Evolutionary conservation across 2,329 filamentous ascomycete genomes (phyloP).

Genomic region (Trichoderma brevicompactum): DNA sequence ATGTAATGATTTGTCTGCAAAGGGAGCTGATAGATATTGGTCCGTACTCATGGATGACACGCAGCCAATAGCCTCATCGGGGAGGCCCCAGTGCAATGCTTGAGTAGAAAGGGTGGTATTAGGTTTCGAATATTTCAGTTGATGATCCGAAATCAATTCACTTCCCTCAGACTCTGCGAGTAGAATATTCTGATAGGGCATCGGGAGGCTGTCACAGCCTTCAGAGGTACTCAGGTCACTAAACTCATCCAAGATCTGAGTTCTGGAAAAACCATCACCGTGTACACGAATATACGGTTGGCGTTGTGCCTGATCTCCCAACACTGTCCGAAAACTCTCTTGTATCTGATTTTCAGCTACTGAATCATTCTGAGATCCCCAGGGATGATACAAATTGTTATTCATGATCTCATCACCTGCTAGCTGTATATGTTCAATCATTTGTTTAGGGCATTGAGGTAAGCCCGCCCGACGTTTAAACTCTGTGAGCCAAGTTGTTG

Average conservation of each 20-base stretch:
- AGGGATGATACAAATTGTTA: background rate
- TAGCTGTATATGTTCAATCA: background rate
- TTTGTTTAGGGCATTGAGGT: background rate
- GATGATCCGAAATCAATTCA: background rate
- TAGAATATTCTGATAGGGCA: background rate
- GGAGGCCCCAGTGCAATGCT: conserved; percentile 3
- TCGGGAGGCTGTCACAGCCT: background rate
- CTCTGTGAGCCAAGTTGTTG: conserved; percentile 1
- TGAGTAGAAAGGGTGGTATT: background rate
- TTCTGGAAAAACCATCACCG: background rate
- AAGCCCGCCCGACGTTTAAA: conserved; percentile 16
- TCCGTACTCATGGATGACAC: background rate
- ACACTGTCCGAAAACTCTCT: background rate
- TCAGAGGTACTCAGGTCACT: background rate
- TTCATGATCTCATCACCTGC: background rate
- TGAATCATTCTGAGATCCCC: background rate
- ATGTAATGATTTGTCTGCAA: background rate
- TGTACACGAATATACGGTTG: background rate
- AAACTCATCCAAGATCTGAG: background rate
- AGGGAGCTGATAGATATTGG: background rate
- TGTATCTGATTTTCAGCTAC: background rate
- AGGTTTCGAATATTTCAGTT: background rate
- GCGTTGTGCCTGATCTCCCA: background rate
- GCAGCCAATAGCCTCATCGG: background rate
- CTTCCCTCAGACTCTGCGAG: background rate